phyloP scores from a whole-genome alignment of 2,329 filamentous ascomycete species.

The Fusarium chuoi region DNA sequence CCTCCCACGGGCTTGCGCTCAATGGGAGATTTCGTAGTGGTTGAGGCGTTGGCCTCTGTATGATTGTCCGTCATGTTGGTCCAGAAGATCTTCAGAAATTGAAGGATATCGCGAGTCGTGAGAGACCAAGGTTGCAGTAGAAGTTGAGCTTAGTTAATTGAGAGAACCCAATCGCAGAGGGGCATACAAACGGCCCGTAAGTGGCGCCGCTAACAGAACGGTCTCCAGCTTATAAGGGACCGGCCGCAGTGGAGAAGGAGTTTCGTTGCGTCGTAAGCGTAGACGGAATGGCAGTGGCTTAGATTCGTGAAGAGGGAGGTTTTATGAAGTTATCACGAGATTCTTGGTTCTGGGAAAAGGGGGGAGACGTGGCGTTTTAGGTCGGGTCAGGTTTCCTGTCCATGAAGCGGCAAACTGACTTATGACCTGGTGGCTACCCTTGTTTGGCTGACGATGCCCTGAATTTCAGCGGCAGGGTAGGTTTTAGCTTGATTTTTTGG shows the following conservation, averaged over 20 bases:
- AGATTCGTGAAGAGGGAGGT: not conserved
- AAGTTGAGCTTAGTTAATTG: conserved; percentile 1
- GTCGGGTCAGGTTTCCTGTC: not conserved
- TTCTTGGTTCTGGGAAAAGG: not conserved
- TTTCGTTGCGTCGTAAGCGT: conserved; percentile 25
- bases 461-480: conserved; percentile 20
- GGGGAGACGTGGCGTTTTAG: conserved; percentile 18
- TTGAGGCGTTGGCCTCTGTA: conserved; percentile 13
- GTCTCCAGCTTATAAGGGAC: conserved; percentile 37
- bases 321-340: conserved; percentile 23
- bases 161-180: conserved; percentile 14
- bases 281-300: conserved; percentile 19
- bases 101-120: not conserved
- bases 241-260: conserved; percentile 26
- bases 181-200: conserved; percentile 23
- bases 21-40: conserved; percentile 13
- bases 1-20: conserved; percentile 19
- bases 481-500: conserved; percentile 31
- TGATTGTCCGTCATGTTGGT: conserved; percentile 26
- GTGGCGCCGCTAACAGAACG: conserved; percentile 33
- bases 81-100: not conserved
- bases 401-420: conserved; percentile 4
- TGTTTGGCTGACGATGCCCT: conserved; percentile 28
- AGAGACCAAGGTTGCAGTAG: not conserved
- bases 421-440: conserved; percentile 23